These are phyloP conservation scores for Crithidia bombi DNA, from an alignment of 208 protist species.

Conservation along the genomic window DNA sequence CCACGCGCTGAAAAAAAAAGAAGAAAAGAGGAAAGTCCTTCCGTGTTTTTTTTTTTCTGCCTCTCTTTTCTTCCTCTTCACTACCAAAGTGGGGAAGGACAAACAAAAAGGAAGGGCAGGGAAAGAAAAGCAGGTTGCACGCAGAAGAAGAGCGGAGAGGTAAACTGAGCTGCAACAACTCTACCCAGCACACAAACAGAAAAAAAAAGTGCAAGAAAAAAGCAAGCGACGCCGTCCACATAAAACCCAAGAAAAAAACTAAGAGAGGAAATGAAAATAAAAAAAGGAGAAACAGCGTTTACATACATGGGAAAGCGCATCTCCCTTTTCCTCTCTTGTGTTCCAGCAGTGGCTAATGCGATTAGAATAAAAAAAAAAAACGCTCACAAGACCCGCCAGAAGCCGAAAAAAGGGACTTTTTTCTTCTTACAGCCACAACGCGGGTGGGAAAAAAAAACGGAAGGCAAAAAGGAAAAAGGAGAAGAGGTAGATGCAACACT, in stretches of 20 bases:
- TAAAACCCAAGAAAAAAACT: background rate
- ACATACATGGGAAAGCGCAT: no score
- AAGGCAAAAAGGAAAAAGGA: conserved; percentile 15
- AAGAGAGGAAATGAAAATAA: conserved; percentile 3
- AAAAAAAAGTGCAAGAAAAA: background rate
- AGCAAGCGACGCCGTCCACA: no score
- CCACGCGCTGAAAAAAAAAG: background rate
- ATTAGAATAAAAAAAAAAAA: no score
- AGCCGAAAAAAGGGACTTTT: background rate
- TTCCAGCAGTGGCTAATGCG: no score
- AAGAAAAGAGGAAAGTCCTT: conserved; percentile 15
- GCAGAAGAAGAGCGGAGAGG: background rate
- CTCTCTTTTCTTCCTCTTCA: no score
- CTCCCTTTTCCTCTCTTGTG: no score
- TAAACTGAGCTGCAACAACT: background rate
- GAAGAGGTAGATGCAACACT: background rate
- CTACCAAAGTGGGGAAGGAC: conserved; percentile 4
- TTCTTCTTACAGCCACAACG: background rate
- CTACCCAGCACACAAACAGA: background rate
- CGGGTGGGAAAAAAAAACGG: conserved; percentile 7
- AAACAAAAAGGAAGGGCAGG: background rate
- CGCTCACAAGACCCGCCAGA: background rate
- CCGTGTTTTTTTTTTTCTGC: no score
- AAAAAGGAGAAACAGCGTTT: conserved; percentile 17
- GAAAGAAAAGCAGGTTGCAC: no score